Evolutionary conservation across 2,329 filamentous ascomycete genomes (phyloP).

Genomic region (Penicillium concentricum): DNA sequence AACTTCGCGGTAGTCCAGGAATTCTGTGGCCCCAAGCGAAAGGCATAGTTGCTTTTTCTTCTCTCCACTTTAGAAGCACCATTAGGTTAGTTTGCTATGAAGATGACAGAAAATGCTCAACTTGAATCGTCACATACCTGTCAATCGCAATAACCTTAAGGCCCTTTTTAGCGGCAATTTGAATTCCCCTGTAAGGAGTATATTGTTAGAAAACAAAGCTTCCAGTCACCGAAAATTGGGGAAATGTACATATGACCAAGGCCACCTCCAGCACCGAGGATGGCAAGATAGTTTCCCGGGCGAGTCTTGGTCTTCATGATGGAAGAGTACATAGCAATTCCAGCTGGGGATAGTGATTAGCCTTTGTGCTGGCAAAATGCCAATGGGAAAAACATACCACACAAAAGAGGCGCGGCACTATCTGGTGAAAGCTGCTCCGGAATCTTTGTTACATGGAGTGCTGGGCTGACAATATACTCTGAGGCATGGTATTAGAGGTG

Average conservation of each 20-base stretch:
- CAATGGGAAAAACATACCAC: conserved; percentile 26
- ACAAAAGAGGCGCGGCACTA: conserved; percentile 37
- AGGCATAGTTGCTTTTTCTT: conserved; percentile 36
- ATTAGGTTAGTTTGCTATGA: not conserved
- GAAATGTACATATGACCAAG: conserved; percentile 39
- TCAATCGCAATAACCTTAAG: conserved; percentile 41
- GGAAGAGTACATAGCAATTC: conserved; percentile 42
- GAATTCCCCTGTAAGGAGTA: conserved; percentile 31
- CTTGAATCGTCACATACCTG: conserved; percentile 21
- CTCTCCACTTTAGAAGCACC: conserved; percentile 25
- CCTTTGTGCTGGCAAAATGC: not conserved
- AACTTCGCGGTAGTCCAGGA: conserved; percentile 37
- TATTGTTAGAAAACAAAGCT: not conserved
- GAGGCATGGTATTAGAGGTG: not conserved
- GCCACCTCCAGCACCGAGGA: conserved; percentile 40
- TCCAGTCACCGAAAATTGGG: not conserved
- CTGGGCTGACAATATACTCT: conserved; percentile 40
- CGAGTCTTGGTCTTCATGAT: conserved; percentile 38
- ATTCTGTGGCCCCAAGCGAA: conserved; percentile 33
- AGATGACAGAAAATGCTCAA: not conserved
- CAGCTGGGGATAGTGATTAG: conserved; percentile 24
- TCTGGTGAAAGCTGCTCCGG: conserved; percentile 33
- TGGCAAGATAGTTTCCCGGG: conserved; percentile 36
- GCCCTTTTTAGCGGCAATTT: conserved; percentile 38
- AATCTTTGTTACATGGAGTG: conserved; percentile 37